Conservation (phyloP, 2,329 filamentous ascomycete species). For the Trichoderma hamatum region DNA sequence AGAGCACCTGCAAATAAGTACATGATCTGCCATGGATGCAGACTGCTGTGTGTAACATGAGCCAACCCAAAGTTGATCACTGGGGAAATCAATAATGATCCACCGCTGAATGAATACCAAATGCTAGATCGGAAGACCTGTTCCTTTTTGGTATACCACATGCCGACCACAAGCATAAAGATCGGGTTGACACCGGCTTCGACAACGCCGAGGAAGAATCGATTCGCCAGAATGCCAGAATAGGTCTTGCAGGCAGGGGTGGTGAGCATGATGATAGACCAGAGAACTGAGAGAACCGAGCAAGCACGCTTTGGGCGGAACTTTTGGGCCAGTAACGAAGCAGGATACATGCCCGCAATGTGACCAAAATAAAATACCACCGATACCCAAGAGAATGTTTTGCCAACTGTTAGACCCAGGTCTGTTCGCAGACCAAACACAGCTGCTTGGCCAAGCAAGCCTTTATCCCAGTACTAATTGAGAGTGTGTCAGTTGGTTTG, state of each 20-base stretch:
- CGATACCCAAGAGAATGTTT: not conserved
- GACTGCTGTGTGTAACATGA: not conserved
- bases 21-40: not conserved
- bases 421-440: not conserved
- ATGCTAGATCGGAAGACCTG: not conserved
- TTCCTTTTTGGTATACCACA: not conserved
- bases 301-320: not conserved
- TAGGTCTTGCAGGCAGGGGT: not conserved
- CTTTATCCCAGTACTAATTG: conserved; percentile 12
- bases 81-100: not conserved
- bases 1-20: not conserved
- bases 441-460: conserved; percentile 6
- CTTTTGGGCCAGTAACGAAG: not conserved
- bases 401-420: not conserved
- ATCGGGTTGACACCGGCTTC: not conserved
- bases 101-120: not conserved
- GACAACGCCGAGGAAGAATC: not conserved
- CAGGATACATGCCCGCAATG: conserved; percentile 1
- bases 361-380: conserved; percentile 9
- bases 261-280: not conserved
- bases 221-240: not conserved
- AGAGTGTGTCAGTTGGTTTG: not conserved
- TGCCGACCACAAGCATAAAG: not conserved
- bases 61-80: not conserved
- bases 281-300: not conserved